A percentile compares a stretch with the other conserved stretches of the same genome.
These are phyloP conservation scores for Marsdenia floribunda DNA, from an alignment of 257 asterid species.

Conservation along the genomic window DNA sequence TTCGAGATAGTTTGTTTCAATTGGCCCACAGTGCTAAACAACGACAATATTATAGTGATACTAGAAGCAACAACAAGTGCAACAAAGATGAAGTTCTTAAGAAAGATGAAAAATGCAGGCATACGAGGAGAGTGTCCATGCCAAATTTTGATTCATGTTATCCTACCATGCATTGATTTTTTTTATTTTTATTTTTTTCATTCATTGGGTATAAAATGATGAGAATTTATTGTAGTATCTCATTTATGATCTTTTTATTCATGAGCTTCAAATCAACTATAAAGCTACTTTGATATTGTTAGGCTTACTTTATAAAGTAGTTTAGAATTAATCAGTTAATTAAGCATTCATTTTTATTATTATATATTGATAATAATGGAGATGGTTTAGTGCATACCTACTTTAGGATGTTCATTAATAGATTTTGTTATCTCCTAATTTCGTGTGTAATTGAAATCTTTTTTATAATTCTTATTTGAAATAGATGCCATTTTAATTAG, in stretches of 20 bases:
- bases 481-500: neutral
- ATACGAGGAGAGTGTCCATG: slow-evolving; percentile 49
- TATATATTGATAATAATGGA: neutral
- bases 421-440: neutral
- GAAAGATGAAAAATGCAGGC: slow-evolving; percentile 36
- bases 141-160: neutral
- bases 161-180: neutral
- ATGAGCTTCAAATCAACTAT: neutral
- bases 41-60: slow-evolving; percentile 55
- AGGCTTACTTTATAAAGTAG: neutral
- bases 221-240: neutral
- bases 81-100: slow-evolving; percentile 37
- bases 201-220: neutral
- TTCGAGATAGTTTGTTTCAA: slow-evolving; percentile 81
- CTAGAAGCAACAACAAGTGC: slow-evolving; percentile 38
- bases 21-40: slow-evolving; percentile 69
- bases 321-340: neutral
- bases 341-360: neutral
- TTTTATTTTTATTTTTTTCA: neutral
- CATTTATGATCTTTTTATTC: neutral
- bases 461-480: neutral
- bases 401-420: neutral
- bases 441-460: neutral
- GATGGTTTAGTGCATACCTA: neutral
- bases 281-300: neutral